Evolutionary conservation across 805 yeast species (phyloP), one percentile per base, ranked within the genome.

Genomic region (Saccharomycopsis sp.): DNA sequence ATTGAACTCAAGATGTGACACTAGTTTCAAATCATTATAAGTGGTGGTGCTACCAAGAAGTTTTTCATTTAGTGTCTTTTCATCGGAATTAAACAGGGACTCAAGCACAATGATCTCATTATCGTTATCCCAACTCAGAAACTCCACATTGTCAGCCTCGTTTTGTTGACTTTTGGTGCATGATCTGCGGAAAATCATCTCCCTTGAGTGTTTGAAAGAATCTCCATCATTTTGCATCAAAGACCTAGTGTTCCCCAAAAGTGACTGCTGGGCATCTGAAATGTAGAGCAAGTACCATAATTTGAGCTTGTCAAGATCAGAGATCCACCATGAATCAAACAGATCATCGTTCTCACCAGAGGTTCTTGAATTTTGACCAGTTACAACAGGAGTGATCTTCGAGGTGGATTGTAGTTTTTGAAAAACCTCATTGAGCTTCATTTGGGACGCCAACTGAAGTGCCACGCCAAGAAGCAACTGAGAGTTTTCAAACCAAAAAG

Each of bases 1-100:
- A 51, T 77, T 78, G 50, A 77, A 78, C 52, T 79, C 85, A 3
- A 79, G 78, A 54, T 78, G 83, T 2, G 84, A 76, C 7, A 79
- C 76, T 12, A 79, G 59, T 36, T 82, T 62, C 53, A 78, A 59
- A 52, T 78, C 78, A 1, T 75, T 55, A 38, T 61, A 57, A 3
- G 52, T 39, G 3, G 52, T 31, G 0, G 50, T 37, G 30, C 43
- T 41, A 1, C 46, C 36, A 2, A 48, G 29, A 5, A 54, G 41
- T 33, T 54, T 52, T n/a, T 50, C 49, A 23, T 46, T 46, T 6
- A 46, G 26, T n/a, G 50, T 40, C 43, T 49, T 22, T n/a, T 12
- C 22, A 33, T 9, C 8, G 12, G 12, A 10, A 15, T 18, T 22
- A n/a, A n/a, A n/a, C n/a, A n/a, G n/a, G n/a, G n/a, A n/a, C 8